A percentile compares a stretch with the other conserved stretches of the same genome.
Conservation (phyloP, 495 filamentous ascomycete species). For the Hypoxylon cercidicola region DNA sequence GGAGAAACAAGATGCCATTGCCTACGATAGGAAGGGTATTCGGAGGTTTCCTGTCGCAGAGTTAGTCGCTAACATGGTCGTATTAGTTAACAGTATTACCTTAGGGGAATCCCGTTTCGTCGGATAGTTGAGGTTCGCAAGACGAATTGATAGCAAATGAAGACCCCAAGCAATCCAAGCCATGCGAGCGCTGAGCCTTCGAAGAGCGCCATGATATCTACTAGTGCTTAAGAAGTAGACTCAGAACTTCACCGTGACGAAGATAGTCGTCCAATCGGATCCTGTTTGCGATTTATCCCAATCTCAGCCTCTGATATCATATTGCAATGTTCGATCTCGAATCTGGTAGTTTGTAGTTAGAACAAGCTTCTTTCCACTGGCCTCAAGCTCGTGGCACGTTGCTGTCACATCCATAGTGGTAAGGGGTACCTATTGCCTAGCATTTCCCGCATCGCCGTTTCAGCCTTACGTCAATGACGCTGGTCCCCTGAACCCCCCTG, state of each 20-base stretch:
- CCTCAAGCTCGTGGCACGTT: not conserved
- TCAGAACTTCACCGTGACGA: not conserved
- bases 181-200: constrained; percentile 23
- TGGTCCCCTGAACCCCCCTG: constrained; percentile 4
- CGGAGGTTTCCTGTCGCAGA: constrained; percentile 56
- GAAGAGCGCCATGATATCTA: constrained; percentile 30
- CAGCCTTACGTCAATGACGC: constrained; percentile 35
- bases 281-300: not conserved
- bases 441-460: constrained; percentile 16
- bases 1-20: constrained; percentile 68
- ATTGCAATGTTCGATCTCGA: not conserved
- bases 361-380: constrained; percentile 11
- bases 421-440: not conserved
- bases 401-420: not conserved
- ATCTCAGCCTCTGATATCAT: not conserved
- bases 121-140: constrained; percentile 45
- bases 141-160: constrained; percentile 37
- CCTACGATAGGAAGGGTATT: constrained; percentile 66
- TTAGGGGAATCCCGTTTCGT: constrained; percentile 48
- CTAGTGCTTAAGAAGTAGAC: not conserved
- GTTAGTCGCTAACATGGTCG: constrained; percentile 4
- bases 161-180: constrained; percentile 16
- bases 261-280: not conserved
- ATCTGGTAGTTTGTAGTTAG: not conserved
- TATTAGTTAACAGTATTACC: constrained; percentile 30